phyloP scores from a whole-genome alignment of 768 basidiomycete species.

The Lentinula sp. region DNA sequence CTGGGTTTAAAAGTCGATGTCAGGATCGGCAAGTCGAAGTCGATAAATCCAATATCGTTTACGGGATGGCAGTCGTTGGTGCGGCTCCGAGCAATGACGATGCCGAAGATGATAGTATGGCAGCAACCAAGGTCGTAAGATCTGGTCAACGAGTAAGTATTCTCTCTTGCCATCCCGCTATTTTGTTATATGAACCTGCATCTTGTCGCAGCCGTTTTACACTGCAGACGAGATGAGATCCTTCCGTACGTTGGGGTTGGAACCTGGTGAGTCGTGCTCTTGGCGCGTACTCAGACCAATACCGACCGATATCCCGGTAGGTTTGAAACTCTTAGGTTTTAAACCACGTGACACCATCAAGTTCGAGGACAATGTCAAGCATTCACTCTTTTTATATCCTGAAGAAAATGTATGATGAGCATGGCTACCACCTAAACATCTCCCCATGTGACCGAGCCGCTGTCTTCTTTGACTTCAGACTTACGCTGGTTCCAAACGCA shows the following conservation, averaged over 20 bases:
- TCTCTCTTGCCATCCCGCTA: background rate
- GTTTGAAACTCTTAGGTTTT: slow-evolving; percentile 90
- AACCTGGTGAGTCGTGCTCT: slow-evolving; percentile 49
- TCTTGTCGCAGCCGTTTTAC: slow-evolving; percentile 62
- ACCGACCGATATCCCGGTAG: slow-evolving; percentile 26
- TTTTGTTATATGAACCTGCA: background rate
- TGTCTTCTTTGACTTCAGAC: slow-evolving; percentile 28
- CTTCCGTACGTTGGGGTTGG: slow-evolving; percentile 75
- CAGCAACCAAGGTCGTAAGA: slow-evolving; percentile 37
- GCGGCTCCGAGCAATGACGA: slow-evolving; percentile 27
- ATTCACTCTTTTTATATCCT: slow-evolving; percentile 88
- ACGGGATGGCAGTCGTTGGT: slow-evolving; percentile 34
- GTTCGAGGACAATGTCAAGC: slow-evolving; percentile 90
- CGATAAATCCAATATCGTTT: slow-evolving; percentile 38
- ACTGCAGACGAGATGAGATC: slow-evolving; percentile 77
- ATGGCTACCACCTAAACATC: background rate
- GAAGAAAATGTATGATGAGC: slow-evolving; percentile 69
- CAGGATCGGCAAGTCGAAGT: slow-evolving; percentile 42
- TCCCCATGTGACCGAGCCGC: background rate
- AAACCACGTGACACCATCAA: slow-evolving; percentile 62
- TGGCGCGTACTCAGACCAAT: background rate
- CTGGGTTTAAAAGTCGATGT: background rate
- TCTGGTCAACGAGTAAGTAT: slow-evolving; percentile 44
- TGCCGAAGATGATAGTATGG: slow-evolving; percentile 33
- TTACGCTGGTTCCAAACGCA: slow-evolving; percentile 88